These are phyloP conservation scores for Musa troglodytarum DNA, from an alignment of 176 grass and related monocot species.

Conservation along the genomic window DNA sequence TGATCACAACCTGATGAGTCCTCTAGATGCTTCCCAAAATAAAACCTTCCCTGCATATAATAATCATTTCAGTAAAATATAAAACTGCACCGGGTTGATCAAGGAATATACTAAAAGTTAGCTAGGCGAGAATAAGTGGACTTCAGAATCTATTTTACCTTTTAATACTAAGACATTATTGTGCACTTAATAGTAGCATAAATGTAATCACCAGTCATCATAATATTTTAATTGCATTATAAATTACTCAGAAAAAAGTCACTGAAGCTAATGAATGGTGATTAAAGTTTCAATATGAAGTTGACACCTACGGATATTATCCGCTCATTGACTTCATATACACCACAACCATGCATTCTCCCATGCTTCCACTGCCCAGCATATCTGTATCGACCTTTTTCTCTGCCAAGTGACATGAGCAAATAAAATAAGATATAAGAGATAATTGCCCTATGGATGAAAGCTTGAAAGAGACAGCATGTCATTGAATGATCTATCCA, in stretches of 20 bases:
- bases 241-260: too few species aligned
- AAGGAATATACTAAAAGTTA: background rate
- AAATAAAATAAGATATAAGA: background rate
- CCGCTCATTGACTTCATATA: constrained; percentile 35
- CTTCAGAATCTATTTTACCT: background rate
- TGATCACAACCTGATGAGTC: constrained; percentile 20
- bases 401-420: constrained; percentile 12
- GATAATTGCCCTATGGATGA: too few species aligned
- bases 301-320: constrained; percentile 24
- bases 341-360: constrained; percentile 36
- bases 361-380: constrained; percentile 41
- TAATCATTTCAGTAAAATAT: background rate
- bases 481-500: background rate
- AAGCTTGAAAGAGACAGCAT: background rate
- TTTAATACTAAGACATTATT: too few species aligned
- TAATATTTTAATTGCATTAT: too few species aligned
- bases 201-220: too few species aligned
- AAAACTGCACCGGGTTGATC: background rate
- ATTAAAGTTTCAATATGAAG: background rate
- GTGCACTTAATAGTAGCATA: too few species aligned
- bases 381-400: constrained; percentile 32
- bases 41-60: constrained; percentile 27
- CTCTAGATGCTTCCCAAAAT: constrained; percentile 24
- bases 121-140: background rate
- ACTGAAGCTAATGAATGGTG: background rate